phyloP scores from a whole-genome alignment of 352 stramenopile species.

The Peronospora destructor region DNA sequence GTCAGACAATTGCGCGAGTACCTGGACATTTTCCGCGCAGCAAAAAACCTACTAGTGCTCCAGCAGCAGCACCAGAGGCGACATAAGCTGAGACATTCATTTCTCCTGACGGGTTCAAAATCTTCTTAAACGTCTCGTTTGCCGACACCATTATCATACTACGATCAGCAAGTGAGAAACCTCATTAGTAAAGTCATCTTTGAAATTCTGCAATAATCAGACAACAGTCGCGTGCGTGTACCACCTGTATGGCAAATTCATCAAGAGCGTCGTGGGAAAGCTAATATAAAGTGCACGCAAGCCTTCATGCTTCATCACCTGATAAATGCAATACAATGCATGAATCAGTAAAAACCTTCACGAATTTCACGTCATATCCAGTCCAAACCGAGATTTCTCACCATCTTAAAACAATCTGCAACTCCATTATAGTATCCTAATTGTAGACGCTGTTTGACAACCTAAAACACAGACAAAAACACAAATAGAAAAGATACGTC shows the following conservation, averaged over 20 bases:
- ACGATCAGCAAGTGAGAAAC: background rate
- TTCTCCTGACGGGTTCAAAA: slow-evolving; percentile 81
- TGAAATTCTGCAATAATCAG: background rate
- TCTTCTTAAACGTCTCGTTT: slow-evolving; percentile 96
- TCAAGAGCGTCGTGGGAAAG: slow-evolving; percentile 96
- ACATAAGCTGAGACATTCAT: slow-evolving; percentile 90
- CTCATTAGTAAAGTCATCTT: background rate
- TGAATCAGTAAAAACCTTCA: background rate
- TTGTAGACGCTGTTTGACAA: slow-evolving; percentile 98
- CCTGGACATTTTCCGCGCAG: background rate
- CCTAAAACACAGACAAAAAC: slow-evolving; percentile 30
- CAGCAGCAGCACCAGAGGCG: slow-evolving; percentile 88
- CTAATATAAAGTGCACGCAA: slow-evolving; percentile 87
- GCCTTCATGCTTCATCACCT: slow-evolving; percentile 75
- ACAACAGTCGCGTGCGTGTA: background rate
- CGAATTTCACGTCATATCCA: slow-evolving; percentile 6
- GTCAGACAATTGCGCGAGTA: background rate
- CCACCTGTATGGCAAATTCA: slow-evolving; percentile 97
- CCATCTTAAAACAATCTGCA: slow-evolving; percentile 81
- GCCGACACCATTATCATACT: slow-evolving; percentile 97
- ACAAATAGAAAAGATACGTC: background rate
- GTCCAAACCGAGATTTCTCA: slow-evolving; percentile 28
- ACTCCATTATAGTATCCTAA: slow-evolving; percentile 96
- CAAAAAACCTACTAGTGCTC: slow-evolving; percentile 67
- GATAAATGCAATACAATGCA: slow-evolving; percentile 1